Base-by-base conservation (phyloP, 495 filamentous ascomycete genomes). In the Halenospora varia region DNA sequence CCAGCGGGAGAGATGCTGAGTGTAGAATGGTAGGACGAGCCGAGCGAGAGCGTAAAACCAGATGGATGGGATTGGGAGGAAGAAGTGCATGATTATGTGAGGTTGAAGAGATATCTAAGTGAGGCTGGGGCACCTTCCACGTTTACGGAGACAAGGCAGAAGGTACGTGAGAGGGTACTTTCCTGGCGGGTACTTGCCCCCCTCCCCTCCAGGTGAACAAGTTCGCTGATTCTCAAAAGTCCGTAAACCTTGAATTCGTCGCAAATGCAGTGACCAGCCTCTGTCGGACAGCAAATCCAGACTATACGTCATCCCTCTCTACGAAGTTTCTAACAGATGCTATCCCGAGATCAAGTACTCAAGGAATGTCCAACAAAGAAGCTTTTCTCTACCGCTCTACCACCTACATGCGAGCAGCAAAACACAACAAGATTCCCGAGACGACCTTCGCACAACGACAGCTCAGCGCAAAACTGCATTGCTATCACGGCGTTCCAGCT, bases 401-500 rank as follows among this genome's bases (percentile, higher is more conserved):
- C n/a, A 69, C 85, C 11, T 86, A 76, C 62, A 66, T 73, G 23
- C 72, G 73, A 29, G 78, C 77, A 9, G 66, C 53, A 4, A 35
- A 35, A 35, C 29, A 35, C 13, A 35, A 35, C 6, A 4, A 13
- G 6, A 35, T 35, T 35, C 29, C 4, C 29, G 13, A 4, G 6
- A 13, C 4, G 6, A 35, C 29, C 29, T 49, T 49, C 47, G 67
- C 61, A 40, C 59, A 74, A n/a, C 70, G 75, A 19, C 84, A 87
- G 63, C 67, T 73, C 47, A 82, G 79, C 52, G 86, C 85, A 23
- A 82, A 84, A 54, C 70, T 89, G 10, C 85, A 87, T 57, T 78
- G 75, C 41, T 70, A 85, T 23, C 83, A 82, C 59, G 86, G 84
- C 17, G 69, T 76, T 4, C 77, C 82, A 0, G 54, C 76, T 9